Base-by-base conservation (phyloP, 1,139 yeast species). In the Magnusiomyces magnusii region DNA sequence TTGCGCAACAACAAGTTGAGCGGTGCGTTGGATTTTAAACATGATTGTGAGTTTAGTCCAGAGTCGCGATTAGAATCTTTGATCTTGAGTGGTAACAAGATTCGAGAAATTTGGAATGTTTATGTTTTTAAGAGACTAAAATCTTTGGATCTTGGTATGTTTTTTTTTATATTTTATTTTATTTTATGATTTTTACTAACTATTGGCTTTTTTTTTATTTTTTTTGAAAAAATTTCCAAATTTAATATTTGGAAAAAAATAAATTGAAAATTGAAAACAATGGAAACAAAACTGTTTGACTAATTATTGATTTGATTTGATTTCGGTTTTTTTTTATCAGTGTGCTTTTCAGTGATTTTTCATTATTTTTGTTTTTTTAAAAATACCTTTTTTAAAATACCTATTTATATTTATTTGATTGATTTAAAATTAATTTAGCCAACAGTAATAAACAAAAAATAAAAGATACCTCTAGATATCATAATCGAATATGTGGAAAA, bases 61-160 rank as follows among this genome's bases (percentile, higher is more conserved):
- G 49, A 19, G 2, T 52, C 62, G 19, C 60, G 67, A 10, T 57
- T 59, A 28, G 56, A 55, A 28, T 47, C 51, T n/a, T 24, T 59
- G n/a, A 47, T 55, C 17, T 28, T 59, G 42, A 51, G 61, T n/a
- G 41, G 50, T 21, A 59, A 59, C 39, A 25, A 49, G 44, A 62
- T 73, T 19, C 65, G 55, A 42, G 47, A 53, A 24, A 59, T 71
- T 31, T 56, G 50, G 17, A 70, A 72, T 13, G n/a, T 59, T 23
- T 56, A 47, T 5, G 17, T 36, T 13, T 44, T 59, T 3, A 23
- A 17, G n/a, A 31, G 51, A 23, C 31, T 59, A 7, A 36, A 55
- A 27, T 52, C 51, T 3, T 44, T 59, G 13, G 49, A 55, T 49
- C 39, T 59, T 25, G 61, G 61, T 59, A 53, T 49, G 61, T 59